These are phyloP conservation scores for Mucor indicus DNA, from an alignment of 371 early-diverging fungal genomes.

Conservation along the genomic window DNA sequence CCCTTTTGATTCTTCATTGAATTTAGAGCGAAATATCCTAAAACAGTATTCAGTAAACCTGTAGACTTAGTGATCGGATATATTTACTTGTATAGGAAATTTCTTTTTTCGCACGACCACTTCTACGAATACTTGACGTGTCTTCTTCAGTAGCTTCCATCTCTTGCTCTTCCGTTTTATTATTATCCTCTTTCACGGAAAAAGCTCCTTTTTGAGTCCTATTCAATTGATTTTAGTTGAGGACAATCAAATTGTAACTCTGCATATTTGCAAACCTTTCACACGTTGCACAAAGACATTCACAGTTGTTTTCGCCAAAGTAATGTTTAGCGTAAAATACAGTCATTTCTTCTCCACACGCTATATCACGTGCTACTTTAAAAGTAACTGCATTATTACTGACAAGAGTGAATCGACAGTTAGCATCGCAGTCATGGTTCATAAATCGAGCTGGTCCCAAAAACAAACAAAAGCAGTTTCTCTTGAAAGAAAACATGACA, in stretches of 20 bases:
- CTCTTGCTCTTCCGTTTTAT: not conserved
- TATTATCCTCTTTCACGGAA: not conserved
- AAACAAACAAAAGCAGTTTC: conserved; percentile 68
- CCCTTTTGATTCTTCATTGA: too few relatives aligned
- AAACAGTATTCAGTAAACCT: too few relatives aligned
- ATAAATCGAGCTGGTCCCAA: conserved; percentile 92
- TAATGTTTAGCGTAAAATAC: conserved; percentile 82
- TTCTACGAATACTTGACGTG: conserved; percentile 2
- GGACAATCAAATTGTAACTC: too few relatives aligned
- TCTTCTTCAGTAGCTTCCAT: not conserved
- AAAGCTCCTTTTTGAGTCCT: conserved; percentile 10
- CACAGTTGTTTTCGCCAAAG: conserved; percentile 82
- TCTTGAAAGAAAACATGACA: conserved; percentile 74
- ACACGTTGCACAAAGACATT: conserved; percentile 87
- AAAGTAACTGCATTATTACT: conserved; percentile 66
- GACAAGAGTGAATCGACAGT: conserved; percentile 64
- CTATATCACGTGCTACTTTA: conserved; percentile 67
- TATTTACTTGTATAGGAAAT: too few relatives aligned
- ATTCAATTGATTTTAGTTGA: not conserved
- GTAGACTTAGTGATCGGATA: too few relatives aligned
- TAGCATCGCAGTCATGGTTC: conserved; percentile 90
- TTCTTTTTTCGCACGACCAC: conserved; percentile 17
- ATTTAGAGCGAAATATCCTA: too few relatives aligned
- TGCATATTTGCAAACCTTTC: too few relatives aligned
- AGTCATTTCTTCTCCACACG: conserved; percentile 83